Base-by-base conservation (phyloP, 2,329 filamentous ascomycete species). In the Apiospora rasikravindrae region DNA sequence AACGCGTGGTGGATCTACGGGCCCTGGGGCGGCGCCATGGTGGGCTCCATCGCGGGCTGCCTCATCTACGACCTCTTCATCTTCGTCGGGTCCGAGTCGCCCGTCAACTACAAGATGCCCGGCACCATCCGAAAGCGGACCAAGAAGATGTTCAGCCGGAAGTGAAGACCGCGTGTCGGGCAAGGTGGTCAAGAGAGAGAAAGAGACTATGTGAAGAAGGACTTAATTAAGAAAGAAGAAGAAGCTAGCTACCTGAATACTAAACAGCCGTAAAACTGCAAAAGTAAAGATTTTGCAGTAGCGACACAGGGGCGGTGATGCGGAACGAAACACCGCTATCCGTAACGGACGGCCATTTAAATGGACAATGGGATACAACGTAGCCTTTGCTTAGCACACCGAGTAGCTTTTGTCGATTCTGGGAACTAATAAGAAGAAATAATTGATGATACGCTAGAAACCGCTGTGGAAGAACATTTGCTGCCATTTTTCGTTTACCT, bases 1-100 rank as follows among this genome's bases (percentile, higher is more conserved):
- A 77, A 73, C 8, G 74, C 73, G 4, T 83, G 82, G 79, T 82
- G 79, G 79, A 64, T 80, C 4, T 80, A 78, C 66, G 80, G 79
- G 0, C 79, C 78, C 0, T 81, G 78, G 57, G 57, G 57, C 57
- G 57, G 57, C 33, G 57, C 57, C 33, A 64, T 81, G 1, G 66
- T 75, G 2, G 81, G 81, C 0, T 79, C 79, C 1, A n/a, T 81
- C 2, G 42, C 77, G 1, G 80, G 80, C 4, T 79, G 78, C 26
- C 51, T 74, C 5, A 72, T 81, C 29, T 82, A 82, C 49, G 80
- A 82, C 69, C 73, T 74, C 1, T 76, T 81, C 44, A 74, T 82
- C n/a, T 82, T 79, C 70, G 74, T 77, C 26, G 77, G 78, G 24
- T 72, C 76, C 37, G 77, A 79, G 73, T 78, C 76, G 44, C 77